Evolutionary conservation across 164 flowering plant species (phyloP), one percentile per base, ranked within the genome.

Genomic region (Saururus chinensis): DNA sequence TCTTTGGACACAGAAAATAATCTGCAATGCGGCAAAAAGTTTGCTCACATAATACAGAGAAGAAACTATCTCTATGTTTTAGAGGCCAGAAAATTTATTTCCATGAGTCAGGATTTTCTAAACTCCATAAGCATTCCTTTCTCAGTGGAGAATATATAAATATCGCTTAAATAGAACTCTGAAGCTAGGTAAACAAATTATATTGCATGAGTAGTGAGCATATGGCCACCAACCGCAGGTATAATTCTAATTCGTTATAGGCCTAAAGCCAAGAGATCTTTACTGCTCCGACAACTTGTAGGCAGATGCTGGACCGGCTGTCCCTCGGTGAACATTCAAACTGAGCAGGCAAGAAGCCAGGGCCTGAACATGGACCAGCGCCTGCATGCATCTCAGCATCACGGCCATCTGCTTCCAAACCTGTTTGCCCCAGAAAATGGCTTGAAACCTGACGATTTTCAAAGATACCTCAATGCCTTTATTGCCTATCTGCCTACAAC

Each of bases 331-430:
- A 97, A 90, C 96, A 90, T 86, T 48, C 97, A 60, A 23, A 90
- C 97, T 10, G 85, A 88, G 11, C 96, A 86, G 21, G 97, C 97
- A 68, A 97, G 73, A 7, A 88, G 84, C 9, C 92, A n/a, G 77
- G 19, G 96, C 96, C 67, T 88, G 96, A 57, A 88, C 92, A 42
- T 92, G 82, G 66, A 88, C 96, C 16, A 86, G 85, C 30, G 96
- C 96, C 68, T 88, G 96, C 96, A 88, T 88, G 73, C 96, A 88
- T 66, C 86, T 79, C 30, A 88, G 69, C 21, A 92, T 88, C 69
- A 88, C 88, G 51, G 96, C 92, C 9, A 92, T 92, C 65, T 88
- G 96, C 73, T 88, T 88, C 73, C 96, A 79, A 66, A 88, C 96
- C 56, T 80, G 86, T 48, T 92, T 71, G 16, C 96, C 96, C 8